phyloP scores from a whole-genome alignment of 495 filamentous ascomycete genomes.

The Penicillium alfredii region DNA sequence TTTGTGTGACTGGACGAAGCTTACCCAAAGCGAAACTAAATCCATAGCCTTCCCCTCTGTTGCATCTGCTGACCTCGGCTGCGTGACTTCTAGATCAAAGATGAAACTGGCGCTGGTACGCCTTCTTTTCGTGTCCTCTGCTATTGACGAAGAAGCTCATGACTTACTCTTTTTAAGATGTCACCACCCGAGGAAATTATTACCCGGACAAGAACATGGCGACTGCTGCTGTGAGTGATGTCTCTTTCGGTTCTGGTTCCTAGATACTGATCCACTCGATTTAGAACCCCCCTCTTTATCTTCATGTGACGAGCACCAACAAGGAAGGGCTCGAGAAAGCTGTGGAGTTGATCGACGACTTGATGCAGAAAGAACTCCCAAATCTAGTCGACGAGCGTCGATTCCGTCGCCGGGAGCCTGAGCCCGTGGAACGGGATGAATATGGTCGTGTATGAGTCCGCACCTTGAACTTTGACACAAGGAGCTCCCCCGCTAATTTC shows the following conservation, averaged over 20 bases:
- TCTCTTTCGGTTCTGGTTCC: slow-evolving; percentile 1
- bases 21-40: slow-evolving; percentile 64
- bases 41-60: slow-evolving; percentile 76
- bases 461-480: neutral
- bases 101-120: slow-evolving; percentile 99
- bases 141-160: slow-evolving; percentile 54
- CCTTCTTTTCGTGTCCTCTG: slow-evolving; percentile 46
- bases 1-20: slow-evolving; percentile 66
- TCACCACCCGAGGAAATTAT: slow-evolving; percentile 94
- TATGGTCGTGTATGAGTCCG: slow-evolving; percentile 69
- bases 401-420: slow-evolving; percentile 82
- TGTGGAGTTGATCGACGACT: slow-evolving; percentile 75
- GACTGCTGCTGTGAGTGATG: slow-evolving; percentile 69
- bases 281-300: slow-evolving; percentile 88
- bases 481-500: slow-evolving; percentile 21
- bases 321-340: slow-evolving; percentile 90
- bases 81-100: slow-evolving; percentile 98
- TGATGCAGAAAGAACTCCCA: slow-evolving; percentile 94
- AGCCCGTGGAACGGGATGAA: slow-evolving; percentile 89
- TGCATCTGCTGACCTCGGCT: slow-evolving; percentile 95
- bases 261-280: slow-evolving; percentile 1
- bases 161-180: slow-evolving; percentile 71
- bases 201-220: slow-evolving; percentile 98
- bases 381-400: slow-evolving; percentile 93
- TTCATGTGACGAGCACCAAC: slow-evolving; percentile 89